Evolutionary conservation across 352 stramenopile genomes (phyloP).

Genomic region (Pythium brachiatum): DNA sequence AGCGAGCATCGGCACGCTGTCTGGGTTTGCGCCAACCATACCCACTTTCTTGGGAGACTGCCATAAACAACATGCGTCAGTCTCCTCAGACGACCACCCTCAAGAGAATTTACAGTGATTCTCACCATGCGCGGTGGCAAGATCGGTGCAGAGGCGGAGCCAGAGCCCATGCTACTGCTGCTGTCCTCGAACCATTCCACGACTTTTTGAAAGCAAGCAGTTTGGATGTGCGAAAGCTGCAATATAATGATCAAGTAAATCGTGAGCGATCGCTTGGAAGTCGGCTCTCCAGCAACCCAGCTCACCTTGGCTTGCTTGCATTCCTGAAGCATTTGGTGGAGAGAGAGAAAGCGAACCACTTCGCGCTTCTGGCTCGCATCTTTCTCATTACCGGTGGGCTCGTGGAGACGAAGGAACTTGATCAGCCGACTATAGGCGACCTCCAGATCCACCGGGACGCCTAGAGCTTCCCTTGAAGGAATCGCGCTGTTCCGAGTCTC

Average conservation of each 20-base stretch:
- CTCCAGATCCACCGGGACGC: constrained; percentile 37
- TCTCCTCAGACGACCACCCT: too few species aligned
- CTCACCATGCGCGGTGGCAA: constrained; percentile 56
- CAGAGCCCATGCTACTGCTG: constrained; percentile 22
- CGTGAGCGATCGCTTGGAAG: not conserved
- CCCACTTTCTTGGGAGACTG: constrained; percentile 49
- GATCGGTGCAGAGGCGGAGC: constrained; percentile 39
- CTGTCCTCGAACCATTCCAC: constrained; percentile 64
- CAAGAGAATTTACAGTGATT: not conserved
- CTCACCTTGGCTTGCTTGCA: constrained; percentile 53
- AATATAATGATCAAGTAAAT: not conserved
- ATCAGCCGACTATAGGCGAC: constrained; percentile 40
- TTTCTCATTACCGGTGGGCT: constrained; percentile 55
- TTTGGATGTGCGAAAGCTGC: constrained; percentile 47
- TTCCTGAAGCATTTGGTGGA: constrained; percentile 53
- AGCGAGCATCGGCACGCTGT: not conserved
- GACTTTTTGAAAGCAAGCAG: constrained; percentile 43
- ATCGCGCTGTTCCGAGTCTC: constrained; percentile 23
- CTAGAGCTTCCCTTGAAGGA: constrained; percentile 36
- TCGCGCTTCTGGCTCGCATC: constrained; percentile 52
- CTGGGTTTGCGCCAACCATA: not conserved
- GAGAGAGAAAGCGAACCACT: constrained; percentile 47
- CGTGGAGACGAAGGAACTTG: constrained; percentile 53
- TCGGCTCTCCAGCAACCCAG: not conserved
- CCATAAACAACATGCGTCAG: not conserved